Conservation (phyloP, 2,329 filamentous ascomycete species). For the Fusarium liriodendri region DNA sequence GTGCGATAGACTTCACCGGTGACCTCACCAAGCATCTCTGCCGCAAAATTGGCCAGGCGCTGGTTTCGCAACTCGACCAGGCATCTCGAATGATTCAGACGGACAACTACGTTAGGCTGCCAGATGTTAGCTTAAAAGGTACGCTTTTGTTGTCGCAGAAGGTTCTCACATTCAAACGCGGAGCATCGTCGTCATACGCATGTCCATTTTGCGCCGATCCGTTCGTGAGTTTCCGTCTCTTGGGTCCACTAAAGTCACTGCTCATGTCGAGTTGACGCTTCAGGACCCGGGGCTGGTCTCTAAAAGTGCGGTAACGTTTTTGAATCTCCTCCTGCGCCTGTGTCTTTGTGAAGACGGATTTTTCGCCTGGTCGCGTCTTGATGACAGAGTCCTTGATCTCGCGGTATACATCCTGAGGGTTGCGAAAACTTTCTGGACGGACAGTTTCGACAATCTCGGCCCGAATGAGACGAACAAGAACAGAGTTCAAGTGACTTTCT, state of each 20-base stretch:
- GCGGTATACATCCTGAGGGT: conserved; percentile 68
- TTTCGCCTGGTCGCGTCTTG: conserved; percentile 57
- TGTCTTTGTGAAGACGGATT: conserved; percentile 70
- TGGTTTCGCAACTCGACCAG: conserved; percentile 84
- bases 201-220: conserved; percentile 49
- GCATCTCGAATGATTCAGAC: conserved; percentile 87
- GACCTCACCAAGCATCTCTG: conserved; percentile 75
- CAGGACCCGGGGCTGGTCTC: conserved; percentile 62
- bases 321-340: conserved; percentile 69
- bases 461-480: conserved; percentile 67
- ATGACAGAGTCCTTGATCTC: conserved; percentile 74
- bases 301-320: conserved; percentile 63
- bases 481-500: conserved; percentile 60
- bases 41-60: conserved; percentile 78
- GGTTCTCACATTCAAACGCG: conserved; percentile 64
- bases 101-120: conserved; percentile 78
- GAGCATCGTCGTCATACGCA: conserved; percentile 52
- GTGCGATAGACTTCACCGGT: conserved; percentile 84
- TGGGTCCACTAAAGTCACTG: conserved; percentile 53
- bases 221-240: conserved; percentile 67
- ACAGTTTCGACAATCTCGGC: conserved; percentile 77
- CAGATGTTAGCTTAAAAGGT: conserved; percentile 42
- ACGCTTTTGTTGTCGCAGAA: not conserved
- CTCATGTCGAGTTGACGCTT: conserved; percentile 63
- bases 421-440: conserved; percentile 65